Conservation (phyloP, 2,329 filamentous ascomycete genomes). For the Exutisphaerella laricina region DNA sequence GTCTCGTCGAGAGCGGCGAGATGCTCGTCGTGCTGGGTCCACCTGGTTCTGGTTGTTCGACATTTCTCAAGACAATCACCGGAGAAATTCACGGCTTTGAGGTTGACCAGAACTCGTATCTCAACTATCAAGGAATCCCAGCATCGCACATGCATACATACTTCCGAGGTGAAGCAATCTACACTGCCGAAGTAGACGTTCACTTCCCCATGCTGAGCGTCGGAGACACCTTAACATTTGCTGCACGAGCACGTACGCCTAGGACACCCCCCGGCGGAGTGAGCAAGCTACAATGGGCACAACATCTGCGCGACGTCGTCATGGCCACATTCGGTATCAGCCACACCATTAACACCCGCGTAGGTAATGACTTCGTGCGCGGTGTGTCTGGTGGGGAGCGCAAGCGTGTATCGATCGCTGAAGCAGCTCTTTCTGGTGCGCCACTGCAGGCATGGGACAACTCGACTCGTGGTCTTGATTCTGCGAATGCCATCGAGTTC, state of each 20-base stretch:
- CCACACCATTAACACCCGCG: conserved; percentile 66
- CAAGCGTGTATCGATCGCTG: conserved; percentile 75
- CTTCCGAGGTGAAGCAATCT: conserved; percentile 80
- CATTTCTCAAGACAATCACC: conserved; percentile 76
- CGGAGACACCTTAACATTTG: conserved; percentile 73
- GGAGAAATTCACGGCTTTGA: conserved; percentile 78
- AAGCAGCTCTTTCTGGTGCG: conserved; percentile 63
- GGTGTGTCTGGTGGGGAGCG: conserved; percentile 71
- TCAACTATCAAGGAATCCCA: conserved; percentile 76
- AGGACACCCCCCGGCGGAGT: conserved; percentile 56
- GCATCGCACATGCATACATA: conserved; percentile 69
- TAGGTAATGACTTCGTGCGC: conserved; percentile 69
- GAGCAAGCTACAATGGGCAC: conserved; percentile 49
- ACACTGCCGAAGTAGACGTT: conserved; percentile 77
- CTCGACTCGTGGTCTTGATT: conserved; percentile 67
- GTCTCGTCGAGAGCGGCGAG: conserved; percentile 63
- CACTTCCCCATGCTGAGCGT: conserved; percentile 74
- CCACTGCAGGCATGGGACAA: conserved; percentile 70
- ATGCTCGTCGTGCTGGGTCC: conserved; percentile 71
- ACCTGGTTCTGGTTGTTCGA: conserved; percentile 67
- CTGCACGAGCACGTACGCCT: conserved; percentile 63
- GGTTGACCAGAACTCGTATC: conserved; percentile 62
- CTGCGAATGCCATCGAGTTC: conserved; percentile 70
- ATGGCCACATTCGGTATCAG: conserved; percentile 72
- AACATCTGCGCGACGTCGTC: conserved; percentile 63